A percentile compares a stretch with the other conserved stretches of the same genome.
Conservation (phyloP, 2,329 filamentous ascomycete species). For the Aureobasidium sp. region DNA sequence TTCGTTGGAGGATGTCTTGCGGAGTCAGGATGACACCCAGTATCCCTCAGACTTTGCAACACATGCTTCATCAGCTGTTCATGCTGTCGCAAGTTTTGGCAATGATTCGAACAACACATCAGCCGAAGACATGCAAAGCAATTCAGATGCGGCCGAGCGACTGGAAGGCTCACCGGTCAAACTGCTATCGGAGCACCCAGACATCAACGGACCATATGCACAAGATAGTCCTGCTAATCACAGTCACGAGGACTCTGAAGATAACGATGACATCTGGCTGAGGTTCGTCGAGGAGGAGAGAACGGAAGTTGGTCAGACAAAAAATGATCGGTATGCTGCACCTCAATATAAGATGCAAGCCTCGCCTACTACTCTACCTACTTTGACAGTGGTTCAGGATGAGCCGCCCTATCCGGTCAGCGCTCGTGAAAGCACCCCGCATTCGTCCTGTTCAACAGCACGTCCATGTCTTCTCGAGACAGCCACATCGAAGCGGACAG, state of each 20-base stretch:
- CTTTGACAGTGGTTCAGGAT: background rate
- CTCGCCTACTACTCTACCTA: background rate
- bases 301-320: background rate
- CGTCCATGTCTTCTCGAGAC: slow-evolving; percentile 5
- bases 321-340: background rate
- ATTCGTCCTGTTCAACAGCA: slow-evolving; percentile 3
- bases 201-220: background rate
- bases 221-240: background rate
- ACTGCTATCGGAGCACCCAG: background rate
- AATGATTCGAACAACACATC: background rate
- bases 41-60: background rate
- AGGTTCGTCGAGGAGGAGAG: background rate
- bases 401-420: background rate
- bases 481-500: background rate
- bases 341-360: background rate
- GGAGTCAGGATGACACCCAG: background rate
- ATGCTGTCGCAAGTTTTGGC: background rate
- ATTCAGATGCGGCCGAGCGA: background rate
- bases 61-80: background rate
- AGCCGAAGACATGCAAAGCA: background rate
- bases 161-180: background rate
- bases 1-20: background rate
- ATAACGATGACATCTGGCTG: slow-evolving; percentile 2
- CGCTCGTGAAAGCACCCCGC: slow-evolving; percentile 3
- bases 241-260: background rate